Evolutionary conservation across 2,329 filamentous ascomycete genomes (phyloP).

Genomic region (Pseudogymnoascus sp.): DNA sequence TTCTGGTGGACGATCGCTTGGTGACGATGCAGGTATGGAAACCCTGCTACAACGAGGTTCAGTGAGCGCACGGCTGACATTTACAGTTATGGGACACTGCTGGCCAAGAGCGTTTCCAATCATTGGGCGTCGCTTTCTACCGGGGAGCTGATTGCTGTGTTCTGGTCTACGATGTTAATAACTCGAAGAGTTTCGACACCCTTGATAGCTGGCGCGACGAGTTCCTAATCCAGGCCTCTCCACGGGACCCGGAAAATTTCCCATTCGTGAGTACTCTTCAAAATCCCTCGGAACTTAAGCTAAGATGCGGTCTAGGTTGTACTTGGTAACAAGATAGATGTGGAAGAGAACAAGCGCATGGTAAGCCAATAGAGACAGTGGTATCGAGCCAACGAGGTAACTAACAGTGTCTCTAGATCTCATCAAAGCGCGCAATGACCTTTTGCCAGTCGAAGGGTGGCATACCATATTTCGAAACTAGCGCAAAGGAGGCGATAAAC

Average conservation of each 20-base stretch:
- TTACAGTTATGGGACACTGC: constrained; percentile 91
- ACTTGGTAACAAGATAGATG: constrained; percentile 97
- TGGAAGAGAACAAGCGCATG: constrained; percentile 95
- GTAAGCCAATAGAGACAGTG: constrained; percentile 36
- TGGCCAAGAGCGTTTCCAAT: constrained; percentile 95
- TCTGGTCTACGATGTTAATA: constrained; percentile 97
- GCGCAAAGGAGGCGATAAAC: constrained; percentile 96
- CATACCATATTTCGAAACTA: constrained; percentile 98
- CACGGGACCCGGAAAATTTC: constrained; percentile 93
- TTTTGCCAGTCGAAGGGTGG: constrained; percentile 97
- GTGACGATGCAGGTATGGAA: constrained; percentile 88
- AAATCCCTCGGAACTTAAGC: constrained; percentile 7
- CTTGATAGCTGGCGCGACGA: constrained; percentile 98
- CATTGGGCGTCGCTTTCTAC: constrained; percentile 94
- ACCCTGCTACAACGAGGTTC: neutral
- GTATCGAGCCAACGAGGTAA: neutral
- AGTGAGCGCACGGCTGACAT: constrained; percentile 15
- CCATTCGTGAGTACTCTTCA: constrained; percentile 72
- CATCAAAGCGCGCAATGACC: constrained; percentile 89
- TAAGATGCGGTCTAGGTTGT: constrained; percentile 57
- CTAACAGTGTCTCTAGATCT: constrained; percentile 54
- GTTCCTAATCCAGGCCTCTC: constrained; percentile 94
- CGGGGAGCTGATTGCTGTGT: constrained; percentile 96
- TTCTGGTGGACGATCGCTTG: constrained; percentile 90
- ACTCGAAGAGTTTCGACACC: constrained; percentile 97